These are phyloP conservation scores for Annulohypoxylon nitens DNA, from an alignment of 495 filamentous ascomycete species.

Conservation along the genomic window DNA sequence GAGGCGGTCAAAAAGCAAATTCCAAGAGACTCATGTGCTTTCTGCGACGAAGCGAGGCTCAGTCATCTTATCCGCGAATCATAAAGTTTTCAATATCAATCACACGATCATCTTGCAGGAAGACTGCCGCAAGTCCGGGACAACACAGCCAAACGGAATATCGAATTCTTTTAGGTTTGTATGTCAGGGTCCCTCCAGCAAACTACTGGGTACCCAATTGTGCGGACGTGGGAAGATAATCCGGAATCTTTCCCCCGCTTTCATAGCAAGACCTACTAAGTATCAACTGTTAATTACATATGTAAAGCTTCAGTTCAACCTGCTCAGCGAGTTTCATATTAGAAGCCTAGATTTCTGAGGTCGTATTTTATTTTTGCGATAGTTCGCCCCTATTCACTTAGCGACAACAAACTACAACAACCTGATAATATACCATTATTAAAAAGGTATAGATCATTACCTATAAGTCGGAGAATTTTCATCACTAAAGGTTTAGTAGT, in stretches of 20 bases:
- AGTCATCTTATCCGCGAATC: conserved; percentile 34
- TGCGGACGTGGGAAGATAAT: conserved; percentile 11
- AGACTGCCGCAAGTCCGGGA: conserved; percentile 46
- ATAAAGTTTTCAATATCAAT: conserved; percentile 35
- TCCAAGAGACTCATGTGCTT: conserved; percentile 21
- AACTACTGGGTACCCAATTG: conserved; percentile 16
- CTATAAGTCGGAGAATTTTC: neutral
- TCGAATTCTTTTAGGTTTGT: conserved; percentile 14
- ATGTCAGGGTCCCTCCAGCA: conserved; percentile 24
- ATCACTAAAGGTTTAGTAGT: neutral
- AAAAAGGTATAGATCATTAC: neutral
- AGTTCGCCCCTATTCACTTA: neutral
- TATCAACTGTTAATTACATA: too few species aligned
- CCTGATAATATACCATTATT: neutral
- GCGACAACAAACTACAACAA: neutral
- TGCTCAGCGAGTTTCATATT: neutral
- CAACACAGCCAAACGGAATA: conserved; percentile 39
- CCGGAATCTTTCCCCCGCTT: conserved; percentile 39
- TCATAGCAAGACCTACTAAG: neutral
- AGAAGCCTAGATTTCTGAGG: neutral
- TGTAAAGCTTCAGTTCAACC: neutral
- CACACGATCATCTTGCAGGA: conserved; percentile 49
- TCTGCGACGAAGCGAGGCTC: conserved; percentile 41
- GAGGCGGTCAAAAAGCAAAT: conserved; percentile 40
- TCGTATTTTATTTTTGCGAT: neutral